Evolutionary conservation across 2,329 filamentous ascomycete species (phyloP), one percentile per base, ranked within the genome.

Genomic region (Neonectria hederae): DNA sequence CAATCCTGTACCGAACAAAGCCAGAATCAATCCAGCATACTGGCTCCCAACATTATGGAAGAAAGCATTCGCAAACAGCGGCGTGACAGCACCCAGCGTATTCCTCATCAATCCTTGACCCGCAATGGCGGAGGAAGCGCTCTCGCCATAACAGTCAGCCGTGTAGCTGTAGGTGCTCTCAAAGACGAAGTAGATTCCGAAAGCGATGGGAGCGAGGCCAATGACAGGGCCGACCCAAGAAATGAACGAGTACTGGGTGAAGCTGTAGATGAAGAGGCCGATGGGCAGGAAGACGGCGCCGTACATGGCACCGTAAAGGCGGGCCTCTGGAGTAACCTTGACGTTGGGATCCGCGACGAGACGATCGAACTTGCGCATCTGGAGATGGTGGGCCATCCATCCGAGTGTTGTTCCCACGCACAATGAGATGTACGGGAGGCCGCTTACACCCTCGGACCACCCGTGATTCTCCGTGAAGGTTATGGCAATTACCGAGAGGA

Each of bases 131-230:
- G 68, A 70, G 0, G 68, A 70, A 0, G 68, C 67, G 7, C 68
- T 70, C 21, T 70, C 67, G 4, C 68, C 68, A 22, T 70, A 70
- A 26, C 68, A 70, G 8, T 70, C 68, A 17, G 68, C 68, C 0
- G 68, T 70, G 53, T 70, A 70, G 54, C 68, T 70, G 43, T 70
- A 70, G 10, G 68, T 70, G 13, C 65, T 68, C 24, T 70, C 68
- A 10, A 70, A 70, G 3, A 70, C 68, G 28, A 70, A 70, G 57
- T 68, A 70, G 28, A 70, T 68, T 35, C 68, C 68, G 7, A 70
- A 70, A 3, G 68, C 68, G 2, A 70, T 70, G 5, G 68, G 68
- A 13, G 68, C 68, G 14, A 70, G 68, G 4, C 67, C 68, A 5
- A 70, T 65, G 2, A 57, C 54, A 0, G 68, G 68, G 0, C 68